A percentile compares a stretch with the other conserved stretches of the same genome.
Conservation (phyloP, 78 protist genomes). For the Pelomyxa schiedti region DNA sequence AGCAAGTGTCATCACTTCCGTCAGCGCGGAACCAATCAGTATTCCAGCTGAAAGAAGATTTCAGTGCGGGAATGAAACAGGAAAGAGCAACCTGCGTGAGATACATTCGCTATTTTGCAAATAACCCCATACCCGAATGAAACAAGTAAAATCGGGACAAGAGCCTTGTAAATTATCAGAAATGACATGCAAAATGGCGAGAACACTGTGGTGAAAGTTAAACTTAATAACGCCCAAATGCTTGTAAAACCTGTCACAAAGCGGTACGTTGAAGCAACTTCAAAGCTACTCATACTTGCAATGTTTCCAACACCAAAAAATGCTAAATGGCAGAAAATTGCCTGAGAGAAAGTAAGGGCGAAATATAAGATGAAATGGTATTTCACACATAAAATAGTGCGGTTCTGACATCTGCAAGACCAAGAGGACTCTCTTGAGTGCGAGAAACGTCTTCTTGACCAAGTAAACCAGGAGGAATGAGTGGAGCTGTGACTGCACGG, state of each 20-base stretch:
- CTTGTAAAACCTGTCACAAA: constrained; percentile 2
- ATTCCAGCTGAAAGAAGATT: too few species aligned
- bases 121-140: too few species aligned
- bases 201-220: constrained; percentile 53
- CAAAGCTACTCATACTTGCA: constrained; percentile 69
- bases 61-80: too few species aligned
- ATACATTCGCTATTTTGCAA: too few species aligned
- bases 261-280: constrained; percentile 48
- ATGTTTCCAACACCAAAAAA: constrained; percentile 86
- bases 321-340: constrained; percentile 46
- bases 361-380: background rate
- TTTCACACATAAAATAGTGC: constrained; percentile 41
- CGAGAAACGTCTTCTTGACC: background rate
- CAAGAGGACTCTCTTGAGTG: background rate
- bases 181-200: constrained; percentile 64
- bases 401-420: constrained; percentile 42
- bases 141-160: too few species aligned
- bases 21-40: too few species aligned
- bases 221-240: background rate
- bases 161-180: constrained; percentile 50
- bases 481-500: background rate
- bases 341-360: background rate
- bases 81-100: too few species aligned
- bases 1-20: too few species aligned
- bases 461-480: background rate